A percentile compares a stretch with the other conserved stretches of the same genome.
phyloP scores from a whole-genome alignment of 2,329 filamentous ascomycete species.

The Tolypocladium amazonense region DNA sequence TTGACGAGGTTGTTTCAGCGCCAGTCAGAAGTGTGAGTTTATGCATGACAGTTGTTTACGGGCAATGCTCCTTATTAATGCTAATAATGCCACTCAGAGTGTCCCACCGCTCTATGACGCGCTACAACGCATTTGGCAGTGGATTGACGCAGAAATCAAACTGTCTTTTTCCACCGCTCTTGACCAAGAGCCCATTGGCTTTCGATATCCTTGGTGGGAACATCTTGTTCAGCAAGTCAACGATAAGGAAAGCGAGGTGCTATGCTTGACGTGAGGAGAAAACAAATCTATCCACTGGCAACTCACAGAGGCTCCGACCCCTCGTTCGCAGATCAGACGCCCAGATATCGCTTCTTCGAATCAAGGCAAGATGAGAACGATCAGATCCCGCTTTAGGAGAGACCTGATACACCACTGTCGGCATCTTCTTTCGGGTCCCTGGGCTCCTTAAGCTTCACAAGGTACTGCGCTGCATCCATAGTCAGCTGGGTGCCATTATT shows the following conservation, averaged over 20 bases:
- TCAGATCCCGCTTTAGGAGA: background rate
- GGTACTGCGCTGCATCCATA: conserved; percentile 24
- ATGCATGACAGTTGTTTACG: background rate
- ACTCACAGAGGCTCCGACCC: background rate
- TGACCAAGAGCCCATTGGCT: conserved; percentile 13
- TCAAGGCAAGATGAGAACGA: background rate
- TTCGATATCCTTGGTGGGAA: conserved; percentile 29
- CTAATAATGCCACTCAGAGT: conserved; percentile 18
- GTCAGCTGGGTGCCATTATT: background rate
- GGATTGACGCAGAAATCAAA: conserved; percentile 20
- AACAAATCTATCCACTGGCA: background rate
- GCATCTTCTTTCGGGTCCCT: conserved; percentile 21
- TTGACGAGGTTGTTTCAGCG: conserved; percentile 22
- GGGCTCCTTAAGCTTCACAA: conserved; percentile 19
- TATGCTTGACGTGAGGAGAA: conserved; percentile 25
- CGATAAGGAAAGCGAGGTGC: conserved; percentile 19
- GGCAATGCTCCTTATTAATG: conserved; percentile 2
- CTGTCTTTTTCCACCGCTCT: conserved; percentile 4
- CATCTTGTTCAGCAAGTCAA: conserved; percentile 21
- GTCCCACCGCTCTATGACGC: conserved; percentile 26
- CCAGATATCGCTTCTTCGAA: background rate
- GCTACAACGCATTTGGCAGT: conserved; percentile 22
- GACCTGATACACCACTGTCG: conserved; percentile 26
- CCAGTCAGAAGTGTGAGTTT: conserved; percentile 28
- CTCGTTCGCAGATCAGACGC: background rate